Conservation (phyloP, 176 grass and related monocot genomes). For the Carex cristatella region DNA sequence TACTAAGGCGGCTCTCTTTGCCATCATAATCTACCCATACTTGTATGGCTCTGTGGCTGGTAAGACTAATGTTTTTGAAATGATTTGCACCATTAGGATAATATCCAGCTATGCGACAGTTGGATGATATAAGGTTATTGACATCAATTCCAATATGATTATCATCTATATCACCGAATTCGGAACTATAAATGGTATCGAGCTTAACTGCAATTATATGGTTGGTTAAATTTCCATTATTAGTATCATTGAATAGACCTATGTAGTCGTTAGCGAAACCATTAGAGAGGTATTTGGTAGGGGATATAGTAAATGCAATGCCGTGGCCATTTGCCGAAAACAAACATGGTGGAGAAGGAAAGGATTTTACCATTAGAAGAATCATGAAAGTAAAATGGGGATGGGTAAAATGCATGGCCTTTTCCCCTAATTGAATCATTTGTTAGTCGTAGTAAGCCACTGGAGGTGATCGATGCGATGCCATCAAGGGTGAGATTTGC, state of each 20-base stretch:
- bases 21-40: conserved; percentile 54
- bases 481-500: conserved; percentile 27
- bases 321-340: conserved; percentile 25
- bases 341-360: conserved; percentile 40
- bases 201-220: conserved; percentile 47
- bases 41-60: conserved; percentile 39
- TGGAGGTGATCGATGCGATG: background rate
- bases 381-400: conserved; percentile 7
- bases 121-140: conserved; percentile 29
- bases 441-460: conserved; percentile 21
- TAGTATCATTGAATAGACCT: conserved; percentile 32
- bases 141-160: conserved; percentile 52
- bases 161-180: conserved; percentile 40
- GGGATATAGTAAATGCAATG: conserved; percentile 15
- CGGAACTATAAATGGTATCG: conserved; percentile 33
- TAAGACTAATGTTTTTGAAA: conserved; percentile 34
- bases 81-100: conserved; percentile 22
- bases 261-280: conserved; percentile 26
- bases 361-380: background rate
- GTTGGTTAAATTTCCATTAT: conserved; percentile 21
- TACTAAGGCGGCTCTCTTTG: conserved; percentile 4
- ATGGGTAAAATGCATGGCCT: conserved; percentile 29
- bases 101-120: conserved; percentile 23
- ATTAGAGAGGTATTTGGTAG: conserved; percentile 1
- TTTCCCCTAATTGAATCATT: background rate